A percentile compares a stretch with the other conserved stretches of the same genome.
These are phyloP conservation scores for Ceratobasidium sp. DNA, from an alignment of 1,284 basidiomycete genomes.

Conservation along the genomic window DNA sequence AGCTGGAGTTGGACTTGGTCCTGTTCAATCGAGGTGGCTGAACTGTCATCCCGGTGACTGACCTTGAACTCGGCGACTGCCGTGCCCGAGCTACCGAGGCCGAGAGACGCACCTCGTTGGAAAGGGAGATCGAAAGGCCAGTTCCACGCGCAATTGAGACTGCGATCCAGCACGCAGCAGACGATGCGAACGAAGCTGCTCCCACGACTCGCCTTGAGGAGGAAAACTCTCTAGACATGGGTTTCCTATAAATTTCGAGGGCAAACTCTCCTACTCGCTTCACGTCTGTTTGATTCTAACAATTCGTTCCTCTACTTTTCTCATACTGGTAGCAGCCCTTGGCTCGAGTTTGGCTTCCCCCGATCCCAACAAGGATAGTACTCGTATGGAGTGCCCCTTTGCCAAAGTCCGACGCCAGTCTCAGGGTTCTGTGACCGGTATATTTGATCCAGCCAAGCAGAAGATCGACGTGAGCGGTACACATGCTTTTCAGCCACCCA, in stretches of 20 bases:
- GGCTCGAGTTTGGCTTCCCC: conserved; percentile 9
- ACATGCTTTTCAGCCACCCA: conserved; percentile 30
- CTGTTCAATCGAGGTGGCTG: no score
- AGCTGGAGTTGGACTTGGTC: no score
- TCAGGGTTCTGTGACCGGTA: no score
- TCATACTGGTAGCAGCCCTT: background rate
- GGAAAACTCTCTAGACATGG: background rate
- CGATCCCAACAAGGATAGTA: background rate
- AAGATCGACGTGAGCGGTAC: conserved; percentile 25
- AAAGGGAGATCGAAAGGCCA: background rate
- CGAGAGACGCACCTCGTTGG: background rate
- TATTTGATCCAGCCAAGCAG: conserved; percentile 28
- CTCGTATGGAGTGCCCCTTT: conserved; percentile 8
- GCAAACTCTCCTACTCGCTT: background rate
- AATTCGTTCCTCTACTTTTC: background rate
- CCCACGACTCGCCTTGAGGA: background rate
- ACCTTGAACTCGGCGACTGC: background rate
- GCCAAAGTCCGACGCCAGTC: background rate
- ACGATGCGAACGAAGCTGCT: background rate
- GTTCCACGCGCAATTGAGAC: conserved; percentile 5
- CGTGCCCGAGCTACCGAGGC: background rate
- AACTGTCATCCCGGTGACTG: background rate
- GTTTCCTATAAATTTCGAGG: background rate
- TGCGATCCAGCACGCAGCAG: background rate
- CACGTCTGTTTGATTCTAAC: background rate